Evolutionary conservation across 371 early-diverging fungal genomes (phyloP), one percentile per base, ranked within the genome.

Genomic region (Nosema granulosis): DNA sequence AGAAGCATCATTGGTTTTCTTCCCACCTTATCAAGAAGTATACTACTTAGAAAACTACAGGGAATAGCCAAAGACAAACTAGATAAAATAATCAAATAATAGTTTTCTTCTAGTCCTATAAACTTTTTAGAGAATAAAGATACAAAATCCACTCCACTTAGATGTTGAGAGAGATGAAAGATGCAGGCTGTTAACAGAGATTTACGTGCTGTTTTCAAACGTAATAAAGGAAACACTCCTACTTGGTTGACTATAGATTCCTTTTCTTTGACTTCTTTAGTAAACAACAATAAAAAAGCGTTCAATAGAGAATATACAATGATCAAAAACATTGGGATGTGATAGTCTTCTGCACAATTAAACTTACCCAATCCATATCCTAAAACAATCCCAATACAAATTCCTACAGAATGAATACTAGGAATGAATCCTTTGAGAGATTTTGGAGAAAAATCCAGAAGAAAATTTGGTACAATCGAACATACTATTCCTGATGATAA

Each of bases 71-170:
- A 52, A 1, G 28, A 43, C 2, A 68, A 51, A 0, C 62, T 56
- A 18, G 29, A 49, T 57, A 71, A n/a, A 57, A 49, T 26, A 68
- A 29, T 43, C 1, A 67, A 31, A 66, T 65, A 67, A 12, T 57
- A 29, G 43, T 70, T 57, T 0, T 54, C 22, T 20, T 43, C 26
- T 20, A 29, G 29, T 28, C 35, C 29, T 16, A 59, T 24, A 4
- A 74, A 28, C 28, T 57, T 56, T 54, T 6, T 16, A 9, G 56
- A 56, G 79, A 90, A 94, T 82, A 88, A 91, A n/a, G 93, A 90
- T 18, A 93, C 91, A 0, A 89, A 92, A 78, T 92, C 92, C 87
- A 93, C 90, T 35, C 92, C 93, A 34, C 89, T 88, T 11, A 91
- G 84, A 81, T 93, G 92, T 79, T 93, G 93, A 24, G 89, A 86